Evolutionary conservation across 2,329 filamentous ascomycete genomes (phyloP).

Genomic region (Thermomyces lanuginosus): DNA sequence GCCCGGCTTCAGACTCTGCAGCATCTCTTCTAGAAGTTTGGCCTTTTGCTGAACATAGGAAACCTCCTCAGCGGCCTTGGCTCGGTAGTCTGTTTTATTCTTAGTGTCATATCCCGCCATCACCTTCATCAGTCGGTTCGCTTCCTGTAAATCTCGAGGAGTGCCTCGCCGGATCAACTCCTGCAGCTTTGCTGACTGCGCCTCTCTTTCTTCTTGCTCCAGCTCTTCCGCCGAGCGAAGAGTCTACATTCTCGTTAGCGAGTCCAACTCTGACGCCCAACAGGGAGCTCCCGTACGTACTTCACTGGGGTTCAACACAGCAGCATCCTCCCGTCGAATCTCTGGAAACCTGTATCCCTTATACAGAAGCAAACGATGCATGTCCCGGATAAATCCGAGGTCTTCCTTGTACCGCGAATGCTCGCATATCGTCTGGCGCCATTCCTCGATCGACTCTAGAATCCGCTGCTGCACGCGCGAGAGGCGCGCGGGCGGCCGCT

Average conservation of each 20-base stretch:
- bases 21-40: constrained; percentile 74
- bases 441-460: constrained; percentile 92
- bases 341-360: constrained; percentile 96
- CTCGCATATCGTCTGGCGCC: constrained; percentile 94
- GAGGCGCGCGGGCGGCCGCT: constrained; percentile 72
- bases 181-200: constrained; percentile 94
- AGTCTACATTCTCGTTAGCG: constrained; percentile 41
- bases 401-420: constrained; percentile 97
- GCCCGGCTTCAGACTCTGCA: constrained; percentile 67
- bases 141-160: constrained; percentile 87
- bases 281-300: constrained; percentile 38
- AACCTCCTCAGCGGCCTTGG: constrained; percentile 92
- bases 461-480: constrained; percentile 84
- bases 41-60: constrained; percentile 93
- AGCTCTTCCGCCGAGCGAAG: constrained; percentile 94
- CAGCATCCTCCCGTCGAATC: constrained; percentile 80
- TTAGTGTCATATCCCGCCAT: constrained; percentile 96
- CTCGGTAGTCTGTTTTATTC: constrained; percentile 92
- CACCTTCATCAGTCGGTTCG: constrained; percentile 94
- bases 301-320: constrained; percentile 90
- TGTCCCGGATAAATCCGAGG: constrained; percentile 86
- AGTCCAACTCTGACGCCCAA: constrained; percentile 10
- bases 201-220: constrained; percentile 89
- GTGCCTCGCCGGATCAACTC: constrained; percentile 85
- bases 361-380: constrained; percentile 89